Evolutionary conservation across 2,329 filamentous ascomycete species (phyloP).

Genomic region (Phialophora tarda): DNA sequence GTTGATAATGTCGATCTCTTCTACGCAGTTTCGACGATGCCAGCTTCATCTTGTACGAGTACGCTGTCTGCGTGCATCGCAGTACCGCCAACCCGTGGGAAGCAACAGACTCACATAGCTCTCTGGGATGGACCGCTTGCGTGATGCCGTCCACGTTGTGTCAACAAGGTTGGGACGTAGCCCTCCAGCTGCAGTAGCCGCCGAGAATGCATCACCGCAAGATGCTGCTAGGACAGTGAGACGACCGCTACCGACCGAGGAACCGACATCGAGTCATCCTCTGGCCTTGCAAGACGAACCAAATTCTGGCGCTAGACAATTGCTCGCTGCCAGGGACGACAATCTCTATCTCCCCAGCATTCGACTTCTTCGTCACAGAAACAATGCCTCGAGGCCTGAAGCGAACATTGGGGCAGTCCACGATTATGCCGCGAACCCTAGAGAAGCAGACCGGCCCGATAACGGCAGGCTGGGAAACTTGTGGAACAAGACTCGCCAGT

Average conservation of each 20-base stretch:
- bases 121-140: conserved; percentile 15
- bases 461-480: conserved; percentile 3
- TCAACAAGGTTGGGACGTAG: conserved; percentile 5
- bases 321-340: conserved; percentile 8
- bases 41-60: conserved; percentile 9
- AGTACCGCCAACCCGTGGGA: conserved; percentile 3
- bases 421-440: conserved; percentile 8
- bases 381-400: background rate
- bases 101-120: conserved; percentile 9
- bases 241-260: conserved; percentile 8
- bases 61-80: conserved; percentile 9
- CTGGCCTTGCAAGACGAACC: conserved; percentile 6
- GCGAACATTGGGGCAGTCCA: conserved; percentile 15
- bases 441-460: conserved; percentile 1
- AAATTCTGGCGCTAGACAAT: background rate
- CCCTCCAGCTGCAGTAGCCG: conserved; percentile 9
- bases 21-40: conserved; percentile 6
- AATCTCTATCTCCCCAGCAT: conserved; percentile 15
- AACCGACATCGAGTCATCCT: background rate
- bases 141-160: conserved; percentile 12
- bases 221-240: conserved; percentile 3
- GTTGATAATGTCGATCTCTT: conserved; percentile 11
- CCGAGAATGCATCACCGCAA: conserved; percentile 10
- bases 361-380: conserved; percentile 14
- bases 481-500: conserved; percentile 13